Base-by-base conservation (phyloP, 495 filamentous ascomycete genomes). In the Xylaria curta region DNA sequence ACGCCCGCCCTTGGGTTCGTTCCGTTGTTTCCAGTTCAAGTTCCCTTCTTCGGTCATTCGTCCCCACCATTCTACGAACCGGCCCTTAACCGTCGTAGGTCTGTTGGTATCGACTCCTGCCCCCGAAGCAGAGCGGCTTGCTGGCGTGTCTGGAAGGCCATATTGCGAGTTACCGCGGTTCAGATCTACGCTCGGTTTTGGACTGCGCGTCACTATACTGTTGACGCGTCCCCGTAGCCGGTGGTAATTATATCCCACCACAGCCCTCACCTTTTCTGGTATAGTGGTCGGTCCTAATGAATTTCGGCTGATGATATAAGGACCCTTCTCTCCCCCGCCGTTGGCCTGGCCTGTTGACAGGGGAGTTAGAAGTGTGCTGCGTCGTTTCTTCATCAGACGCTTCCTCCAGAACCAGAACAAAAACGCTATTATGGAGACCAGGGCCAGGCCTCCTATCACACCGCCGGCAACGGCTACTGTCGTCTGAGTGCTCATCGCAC, bases 91-190 rank as follows among this genome's bases (percentile, higher is more conserved):
- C 51, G 74, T 76, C 24, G 68, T 24, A 24, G 59, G 74, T 19
- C 72, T 67, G 19, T 33, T 76, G 21, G 40, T 54, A 65, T 53
- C 31, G 26, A 51, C 60, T 47, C 58, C 68, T 42, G 49, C 73
- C 15, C 72, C 74, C 44, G 83, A 81, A 60, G 78, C 79, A 60
- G 76, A 78, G n/a, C 80, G 81, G 65, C 82, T 85, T 73, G 83
- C 82, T 49, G 63, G 68, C 40, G 67, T 75, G 53, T 67, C 73
- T 13, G 81, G 74, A 19, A 84, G 81, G 33, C 85, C 78, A 73
- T 86, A 87, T 69, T 87, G 86, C 4, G 85, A 87, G 69, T 82
- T 86, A 15, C 85, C 84, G 47, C 83, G 77, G 76, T 87, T 81
- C 40, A 86, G 76, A 69, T 87, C 85, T 42, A 86, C 83, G 31